Base-by-base conservation (phyloP, 371 early-diverging fungal species). In the Mucor saturninus region DNA sequence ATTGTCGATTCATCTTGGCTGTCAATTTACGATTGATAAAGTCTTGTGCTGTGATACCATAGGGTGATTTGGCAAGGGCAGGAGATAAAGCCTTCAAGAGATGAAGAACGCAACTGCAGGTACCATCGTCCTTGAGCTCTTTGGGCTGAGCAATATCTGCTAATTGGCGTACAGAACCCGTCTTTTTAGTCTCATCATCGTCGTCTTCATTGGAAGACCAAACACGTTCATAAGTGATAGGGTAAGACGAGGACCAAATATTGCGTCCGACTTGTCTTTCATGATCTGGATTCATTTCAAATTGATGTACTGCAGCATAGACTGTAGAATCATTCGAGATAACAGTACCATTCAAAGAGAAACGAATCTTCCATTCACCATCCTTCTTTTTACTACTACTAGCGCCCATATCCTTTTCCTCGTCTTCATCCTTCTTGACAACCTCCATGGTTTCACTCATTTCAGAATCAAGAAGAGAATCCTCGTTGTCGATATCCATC, bases 11-110 rank as follows among this genome's bases (percentile, higher is more conserved):
- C 46, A 94, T 76, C 71, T 96, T 96, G 38, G 93, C 91, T 0
- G 91, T 83, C 30, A 97, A 69, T 66, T 92, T 93, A 42, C 83
- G 83, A 71, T 93, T 96, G 64, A 87, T 63, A 74, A 95, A 96
- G 26, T 83, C 84, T 10, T 75, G 59, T 0, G 77, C 57, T 0
- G 79, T 75, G 26, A 90, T 69, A 21, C 57, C 48, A 70, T 65
- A 26, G 53, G 50, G 7, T 5, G 62, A 26, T 56, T 56, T 43
- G 46, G 68, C n/a, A 26, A 68, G 38, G 42, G 54, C 56, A 28
- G 69, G 46, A 1, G 73, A 69, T 4, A 79, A 26, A 1, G 87
- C 74, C 13, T 85, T 78, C 32, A 91, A 62, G 3, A 91, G 73
- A 14, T 75, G 61, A 21, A 91, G 70, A 2, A 88, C 79, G 31